These are phyloP conservation scores for Pichia paraexigua DNA, from an alignment of 805 yeast genomes.

Conservation along the genomic window DNA sequence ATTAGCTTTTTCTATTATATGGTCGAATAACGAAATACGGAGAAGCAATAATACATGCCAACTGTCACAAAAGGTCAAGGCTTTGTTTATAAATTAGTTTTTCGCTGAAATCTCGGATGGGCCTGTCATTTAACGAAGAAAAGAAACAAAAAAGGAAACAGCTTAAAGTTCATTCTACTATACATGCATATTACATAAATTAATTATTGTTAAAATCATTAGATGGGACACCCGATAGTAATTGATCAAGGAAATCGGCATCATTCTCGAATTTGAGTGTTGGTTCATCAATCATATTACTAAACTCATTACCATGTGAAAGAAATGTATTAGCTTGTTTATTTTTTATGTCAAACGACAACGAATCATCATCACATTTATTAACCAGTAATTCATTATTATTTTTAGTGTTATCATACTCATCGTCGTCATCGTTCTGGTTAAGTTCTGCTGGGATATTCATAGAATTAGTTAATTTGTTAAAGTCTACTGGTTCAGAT, in stretches of 20 bases:
- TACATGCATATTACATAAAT: not conserved
- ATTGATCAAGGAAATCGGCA: constrained; percentile 11
- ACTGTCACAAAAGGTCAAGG: not conserved
- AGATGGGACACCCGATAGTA: constrained; percentile 9
- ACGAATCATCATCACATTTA: not conserved
- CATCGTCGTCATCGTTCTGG: not conserved
- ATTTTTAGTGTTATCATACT: not conserved
- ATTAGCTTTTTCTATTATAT: not conserved
- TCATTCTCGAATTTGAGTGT: constrained; percentile 4
- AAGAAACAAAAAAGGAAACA: not conserved
- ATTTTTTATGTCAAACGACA: not conserved
- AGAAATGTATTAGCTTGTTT: not conserved
- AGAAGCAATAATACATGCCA: not conserved
- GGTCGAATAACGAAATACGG: not conserved
- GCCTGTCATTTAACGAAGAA: not conserved
- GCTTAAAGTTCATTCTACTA: not conserved
- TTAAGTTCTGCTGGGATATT: not conserved
- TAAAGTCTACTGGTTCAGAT: constrained; percentile 7
- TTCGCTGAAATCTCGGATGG: not conserved
- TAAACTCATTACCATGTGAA: not conserved
- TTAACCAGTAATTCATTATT: not conserved
- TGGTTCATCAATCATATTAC: constrained; percentile 1
- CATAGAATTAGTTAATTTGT: not conserved
- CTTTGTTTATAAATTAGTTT: too few relatives aligned
- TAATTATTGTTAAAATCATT: not conserved